These are phyloP conservation scores for Neofusicoccum ribis DNA, from an alignment of 2,329 filamentous ascomycete genomes.

Conservation along the genomic window DNA sequence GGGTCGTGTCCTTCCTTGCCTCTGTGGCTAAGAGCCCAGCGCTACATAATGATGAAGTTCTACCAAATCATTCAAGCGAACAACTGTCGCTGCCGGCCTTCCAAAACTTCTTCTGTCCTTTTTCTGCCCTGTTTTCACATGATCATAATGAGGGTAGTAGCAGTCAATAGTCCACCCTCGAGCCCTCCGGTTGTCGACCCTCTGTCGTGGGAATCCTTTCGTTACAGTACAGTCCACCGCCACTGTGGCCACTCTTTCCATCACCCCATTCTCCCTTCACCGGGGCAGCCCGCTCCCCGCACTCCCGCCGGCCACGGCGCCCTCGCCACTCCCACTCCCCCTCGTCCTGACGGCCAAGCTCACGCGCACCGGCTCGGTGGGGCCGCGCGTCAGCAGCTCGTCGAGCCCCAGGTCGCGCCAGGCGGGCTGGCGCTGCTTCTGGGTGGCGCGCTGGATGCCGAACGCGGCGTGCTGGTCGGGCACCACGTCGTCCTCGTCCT, in stretches of 20 bases:
- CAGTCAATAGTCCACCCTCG: too few species aligned
- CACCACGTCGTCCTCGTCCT: constrained; percentile 86
- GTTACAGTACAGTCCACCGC: not conserved
- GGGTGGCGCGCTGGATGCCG: constrained; percentile 78
- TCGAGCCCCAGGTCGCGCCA: constrained; percentile 80
- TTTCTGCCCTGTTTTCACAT: too few species aligned
- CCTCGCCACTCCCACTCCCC: constrained; percentile 10
- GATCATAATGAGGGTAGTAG: too few species aligned
- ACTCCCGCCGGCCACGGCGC: not conserved
- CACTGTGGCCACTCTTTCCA: not conserved
- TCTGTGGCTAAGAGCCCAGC: too few species aligned
- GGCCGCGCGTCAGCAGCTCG: constrained; percentile 67
- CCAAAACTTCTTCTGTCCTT: too few species aligned
- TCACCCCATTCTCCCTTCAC: not conserved
- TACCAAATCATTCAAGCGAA: too few species aligned
- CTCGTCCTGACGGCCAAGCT: constrained; percentile 12
- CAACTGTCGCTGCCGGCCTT: too few species aligned
- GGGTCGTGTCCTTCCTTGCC: too few species aligned
- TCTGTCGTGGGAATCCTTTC: too few species aligned
- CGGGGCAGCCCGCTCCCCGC: constrained; percentile 19
- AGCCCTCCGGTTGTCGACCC: too few species aligned
- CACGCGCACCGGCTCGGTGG: constrained; percentile 34
- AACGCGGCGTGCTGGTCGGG: constrained; percentile 87
- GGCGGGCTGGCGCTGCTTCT: constrained; percentile 67
- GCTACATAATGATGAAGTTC: too few species aligned